Base-by-base conservation (phyloP, 2,329 filamentous ascomycete species). In the Fusarium gaditjirri region DNA sequence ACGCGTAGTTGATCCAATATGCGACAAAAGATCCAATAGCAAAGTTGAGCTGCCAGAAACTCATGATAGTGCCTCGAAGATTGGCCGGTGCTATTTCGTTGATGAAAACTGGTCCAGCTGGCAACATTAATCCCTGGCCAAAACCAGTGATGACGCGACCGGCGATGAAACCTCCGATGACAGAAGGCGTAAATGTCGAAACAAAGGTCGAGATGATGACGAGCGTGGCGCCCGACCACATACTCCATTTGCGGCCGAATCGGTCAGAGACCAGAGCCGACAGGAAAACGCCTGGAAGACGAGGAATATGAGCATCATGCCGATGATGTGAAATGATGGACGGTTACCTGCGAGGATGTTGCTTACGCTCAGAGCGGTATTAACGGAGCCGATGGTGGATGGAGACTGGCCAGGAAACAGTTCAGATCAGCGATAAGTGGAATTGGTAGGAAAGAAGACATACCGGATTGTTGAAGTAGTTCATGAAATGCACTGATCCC, bases 91-190 rank as follows among this genome's bases (percentile, higher is more conserved):
- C 86, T 44, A 92, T 81, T 77, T 93, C 91, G 64, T 90, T 89
- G 63, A 93, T 92, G 78, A 92, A 93, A 57, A 92, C 89, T 5
- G 90, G 89, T 3, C 90, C 90, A 55, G 91, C 85, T 16, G 90
- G 91, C 68, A 92, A 76, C 44, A 91, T 90, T 77, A 93, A 85
- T 71, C 90, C 91, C 79, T 93, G 91, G 4, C 91, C 91, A 25
- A 92, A 80, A 82, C 91, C 91, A 62, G 93, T 90, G 58, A 93
- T 80, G 21, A 90, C 89, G 75, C 91, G 86, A 36, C 91, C 91
- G 46, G 85, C 90, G 72, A 93, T 90, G 78, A 93, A 93, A 77
- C 86, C 86, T 44, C 87, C 91, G 49, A 93, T 84, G 6, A 23
- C 41, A 8, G 59, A 53, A 17, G 59, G 59, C 13, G 59, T 61